Conservation (phyloP, 2,329 filamentous ascomycete species). For the Xylariaceae sp. region DNA sequence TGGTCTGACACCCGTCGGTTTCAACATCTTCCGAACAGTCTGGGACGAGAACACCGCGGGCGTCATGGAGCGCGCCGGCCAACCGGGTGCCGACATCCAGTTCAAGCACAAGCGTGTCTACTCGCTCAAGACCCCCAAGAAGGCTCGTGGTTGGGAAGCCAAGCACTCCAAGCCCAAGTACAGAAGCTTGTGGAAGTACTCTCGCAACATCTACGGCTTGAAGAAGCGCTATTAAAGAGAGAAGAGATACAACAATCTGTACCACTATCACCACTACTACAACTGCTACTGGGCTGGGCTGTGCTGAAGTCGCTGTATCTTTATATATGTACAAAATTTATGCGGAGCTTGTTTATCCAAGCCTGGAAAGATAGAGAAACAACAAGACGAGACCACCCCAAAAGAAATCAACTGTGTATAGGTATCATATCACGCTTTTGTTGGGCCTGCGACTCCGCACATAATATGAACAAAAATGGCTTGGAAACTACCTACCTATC, state of each 20-base stretch:
- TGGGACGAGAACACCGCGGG: constrained; percentile 87
- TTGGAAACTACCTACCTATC: background rate
- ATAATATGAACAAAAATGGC: constrained; percentile 7
- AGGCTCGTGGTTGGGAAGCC: constrained; percentile 60
- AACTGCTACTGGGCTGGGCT: background rate
- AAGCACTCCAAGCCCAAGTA: constrained; percentile 62
- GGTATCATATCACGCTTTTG: constrained; percentile 8
- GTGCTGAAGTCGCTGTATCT: constrained; percentile 12
- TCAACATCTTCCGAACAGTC: constrained; percentile 78
- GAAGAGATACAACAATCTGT: background rate
- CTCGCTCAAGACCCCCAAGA: constrained; percentile 57
- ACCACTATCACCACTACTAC: no score
- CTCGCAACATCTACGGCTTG: constrained; percentile 46
- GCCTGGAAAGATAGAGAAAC: constrained; percentile 3
- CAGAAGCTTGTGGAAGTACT: constrained; percentile 60
- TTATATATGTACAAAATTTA: constrained; percentile 14
- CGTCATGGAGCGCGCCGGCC: constrained; percentile 75
- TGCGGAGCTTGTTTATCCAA: constrained; percentile 1
- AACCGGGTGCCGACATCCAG: constrained; percentile 75
- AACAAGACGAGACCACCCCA: background rate
- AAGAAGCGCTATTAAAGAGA: constrained; percentile 16
- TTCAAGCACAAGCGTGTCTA: constrained; percentile 75
- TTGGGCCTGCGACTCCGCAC: background rate
- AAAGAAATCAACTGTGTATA: constrained; percentile 13
- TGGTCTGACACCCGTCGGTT: constrained; percentile 66